Conservation (phyloP, 306 rosid species). For the Crataegus laevigata region DNA sequence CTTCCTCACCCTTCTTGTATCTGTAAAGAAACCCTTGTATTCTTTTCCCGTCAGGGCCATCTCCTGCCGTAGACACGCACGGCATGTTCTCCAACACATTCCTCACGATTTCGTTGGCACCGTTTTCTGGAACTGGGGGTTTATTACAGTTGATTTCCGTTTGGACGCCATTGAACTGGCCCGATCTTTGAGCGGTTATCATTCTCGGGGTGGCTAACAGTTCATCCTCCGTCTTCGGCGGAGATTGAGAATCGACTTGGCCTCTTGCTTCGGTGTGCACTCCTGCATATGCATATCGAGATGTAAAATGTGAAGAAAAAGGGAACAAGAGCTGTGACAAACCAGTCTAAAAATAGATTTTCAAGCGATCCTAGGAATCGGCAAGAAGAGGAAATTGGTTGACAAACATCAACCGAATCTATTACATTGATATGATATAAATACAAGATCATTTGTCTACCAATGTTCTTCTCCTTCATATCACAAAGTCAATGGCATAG, state of each 20-base stretch:
- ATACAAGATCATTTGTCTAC: too few species aligned
- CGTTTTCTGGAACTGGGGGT: background rate
- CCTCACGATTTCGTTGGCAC: constrained; percentile 25
- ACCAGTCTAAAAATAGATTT: background rate
- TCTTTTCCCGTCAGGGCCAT: constrained; percentile 56
- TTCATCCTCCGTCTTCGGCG: constrained; percentile 22
- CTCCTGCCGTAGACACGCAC: constrained; percentile 49
- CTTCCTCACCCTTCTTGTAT: constrained; percentile 64
- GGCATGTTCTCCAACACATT: constrained; percentile 64
- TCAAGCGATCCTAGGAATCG: background rate
- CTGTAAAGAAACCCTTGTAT: constrained; percentile 73
- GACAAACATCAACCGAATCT: background rate
- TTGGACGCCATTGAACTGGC: background rate
- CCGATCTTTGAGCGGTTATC: background rate
- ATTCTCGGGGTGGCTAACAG: background rate
- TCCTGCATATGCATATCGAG: background rate
- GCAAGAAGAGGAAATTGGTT: background rate
- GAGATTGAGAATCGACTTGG: constrained; percentile 11
- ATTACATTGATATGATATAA: too few species aligned
- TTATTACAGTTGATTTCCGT: constrained; percentile 6
- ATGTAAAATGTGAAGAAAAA: background rate
- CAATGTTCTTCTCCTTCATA: too few species aligned
- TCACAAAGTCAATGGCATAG: too few species aligned
- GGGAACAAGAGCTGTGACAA: too few species aligned
- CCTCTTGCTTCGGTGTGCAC: constrained; percentile 27